A percentile compares a stretch with the other conserved stretches of the same genome.
Evolutionary conservation across 2,329 filamentous ascomycete species (phyloP).

Genomic region (Aspergillus novoparasiticus): DNA sequence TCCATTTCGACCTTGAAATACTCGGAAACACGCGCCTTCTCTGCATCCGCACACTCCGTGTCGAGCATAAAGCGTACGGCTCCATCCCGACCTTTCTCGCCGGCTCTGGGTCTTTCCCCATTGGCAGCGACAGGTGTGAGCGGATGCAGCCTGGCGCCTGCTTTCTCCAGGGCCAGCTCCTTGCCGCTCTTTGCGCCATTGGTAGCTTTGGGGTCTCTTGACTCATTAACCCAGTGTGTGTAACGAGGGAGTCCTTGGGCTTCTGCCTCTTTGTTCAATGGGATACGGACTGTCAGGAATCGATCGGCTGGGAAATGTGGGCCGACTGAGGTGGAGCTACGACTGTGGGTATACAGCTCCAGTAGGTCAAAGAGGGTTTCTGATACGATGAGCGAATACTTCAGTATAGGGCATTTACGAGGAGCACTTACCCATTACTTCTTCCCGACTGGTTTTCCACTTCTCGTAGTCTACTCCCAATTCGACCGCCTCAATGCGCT

Average conservation of each 20-base stretch:
- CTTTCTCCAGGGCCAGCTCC: constrained; percentile 3
- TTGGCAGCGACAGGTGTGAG: constrained; percentile 51
- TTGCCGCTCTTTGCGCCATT: constrained; percentile 25
- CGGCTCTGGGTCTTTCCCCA: constrained; percentile 46
- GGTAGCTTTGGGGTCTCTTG: constrained; percentile 19
- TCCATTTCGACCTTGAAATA: constrained; percentile 79
- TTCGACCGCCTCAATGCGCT: constrained; percentile 55
- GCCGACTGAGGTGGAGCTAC: constrained; percentile 73
- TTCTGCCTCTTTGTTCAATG: constrained; percentile 79
- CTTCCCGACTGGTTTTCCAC: constrained; percentile 49
- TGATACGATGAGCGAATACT: constrained; percentile 16
- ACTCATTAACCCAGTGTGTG: constrained; percentile 53
- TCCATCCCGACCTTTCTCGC: constrained; percentile 60
- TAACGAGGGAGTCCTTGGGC: constrained; percentile 64
- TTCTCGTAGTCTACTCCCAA: constrained; percentile 52
- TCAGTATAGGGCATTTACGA: background rate
- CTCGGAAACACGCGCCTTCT: constrained; percentile 67
- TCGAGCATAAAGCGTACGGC: constrained; percentile 91
- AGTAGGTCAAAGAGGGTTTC: constrained; percentile 90
- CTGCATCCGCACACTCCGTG: constrained; percentile 70
- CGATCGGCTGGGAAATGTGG: constrained; percentile 70
- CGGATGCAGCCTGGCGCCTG: constrained; percentile 31
- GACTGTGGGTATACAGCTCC: constrained; percentile 88
- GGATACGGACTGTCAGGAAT: constrained; percentile 85
- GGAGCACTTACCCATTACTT: constrained; percentile 51